phyloP scores from a whole-genome alignment of 78 protist species.

The Dictyostelium capitatum region DNA sequence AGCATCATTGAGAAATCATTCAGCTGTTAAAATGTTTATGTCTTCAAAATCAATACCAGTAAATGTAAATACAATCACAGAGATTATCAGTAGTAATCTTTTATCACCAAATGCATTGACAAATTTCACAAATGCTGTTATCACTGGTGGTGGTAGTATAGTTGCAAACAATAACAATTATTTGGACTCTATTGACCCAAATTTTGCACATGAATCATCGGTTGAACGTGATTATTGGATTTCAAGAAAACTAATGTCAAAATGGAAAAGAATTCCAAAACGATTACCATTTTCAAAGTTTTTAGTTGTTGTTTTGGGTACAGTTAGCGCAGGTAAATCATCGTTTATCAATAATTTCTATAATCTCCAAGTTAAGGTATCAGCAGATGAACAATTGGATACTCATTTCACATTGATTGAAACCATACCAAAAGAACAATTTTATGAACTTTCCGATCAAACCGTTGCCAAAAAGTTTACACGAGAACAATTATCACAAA shows the following conservation, averaged over 20 bases:
- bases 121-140: neutral
- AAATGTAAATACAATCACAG: constrained; percentile 14
- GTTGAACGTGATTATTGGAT: constrained; percentile 80
- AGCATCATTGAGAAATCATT: constrained; percentile 25
- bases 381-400: constrained; percentile 75
- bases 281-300: constrained; percentile 75
- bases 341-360: constrained; percentile 79
- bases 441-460: constrained; percentile 37
- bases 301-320: constrained; percentile 75
- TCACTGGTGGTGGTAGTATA: neutral
- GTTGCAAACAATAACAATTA: neutral
- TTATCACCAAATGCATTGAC: neutral
- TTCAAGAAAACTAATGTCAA: constrained; percentile 60
- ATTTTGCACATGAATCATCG: constrained; percentile 16
- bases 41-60: neutral
- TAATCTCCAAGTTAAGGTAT: constrained; percentile 54
- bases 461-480: constrained; percentile 12
- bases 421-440: constrained; percentile 70
- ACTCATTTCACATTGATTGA: constrained; percentile 80
- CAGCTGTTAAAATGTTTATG: constrained; percentile 43
- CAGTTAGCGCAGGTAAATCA: constrained; percentile 71
- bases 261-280: constrained; percentile 76
- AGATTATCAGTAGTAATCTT: constrained; percentile 20
- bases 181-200: neutral
- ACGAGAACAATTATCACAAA: constrained; percentile 25